Evolutionary conservation across 257 asterid species (phyloP).

Genomic region (Gardenia jasminoides): DNA sequence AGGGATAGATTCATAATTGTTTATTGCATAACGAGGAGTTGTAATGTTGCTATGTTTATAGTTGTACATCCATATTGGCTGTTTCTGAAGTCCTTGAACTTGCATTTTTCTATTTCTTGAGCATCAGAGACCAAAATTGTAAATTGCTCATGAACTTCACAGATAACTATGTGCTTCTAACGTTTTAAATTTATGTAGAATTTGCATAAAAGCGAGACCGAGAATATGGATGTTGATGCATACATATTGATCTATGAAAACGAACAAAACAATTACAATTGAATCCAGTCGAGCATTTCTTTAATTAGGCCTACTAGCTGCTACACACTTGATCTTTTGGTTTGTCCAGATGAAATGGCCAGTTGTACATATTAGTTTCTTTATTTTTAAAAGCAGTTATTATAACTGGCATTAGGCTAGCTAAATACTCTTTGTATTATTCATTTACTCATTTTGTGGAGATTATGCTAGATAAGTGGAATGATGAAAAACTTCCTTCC

Average conservation of each 20-base stretch:
- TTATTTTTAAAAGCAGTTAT: too few relatives aligned
- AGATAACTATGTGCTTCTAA: background rate
- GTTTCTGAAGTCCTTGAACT: background rate
- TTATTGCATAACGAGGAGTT: background rate
- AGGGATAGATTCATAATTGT: too few relatives aligned
- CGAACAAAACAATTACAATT: too few relatives aligned
- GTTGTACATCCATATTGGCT: too few relatives aligned
- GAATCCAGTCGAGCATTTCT: background rate
- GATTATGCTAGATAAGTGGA: too few relatives aligned
- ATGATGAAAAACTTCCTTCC: too few relatives aligned
- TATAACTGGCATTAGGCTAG: too few relatives aligned
- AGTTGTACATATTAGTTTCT: too few relatives aligned
- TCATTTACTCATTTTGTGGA: too few relatives aligned
- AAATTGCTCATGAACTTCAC: background rate
- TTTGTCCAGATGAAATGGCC: background rate
- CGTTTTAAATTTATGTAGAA: background rate
- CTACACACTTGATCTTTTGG: background rate
- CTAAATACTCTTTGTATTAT: too few relatives aligned
- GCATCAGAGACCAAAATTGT: background rate
- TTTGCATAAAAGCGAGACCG: background rate
- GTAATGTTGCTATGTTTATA: too few relatives aligned
- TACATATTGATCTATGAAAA: too few relatives aligned
- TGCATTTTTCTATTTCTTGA: background rate
- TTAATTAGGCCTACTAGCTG: background rate
- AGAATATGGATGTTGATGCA: background rate